Percentiles rank a stretch among this genome's conserved stretches.
These are phyloP conservation scores for Deakozyma indianensis DNA, from an alignment of 805 yeast genomes.

Conservation along the genomic window DNA sequence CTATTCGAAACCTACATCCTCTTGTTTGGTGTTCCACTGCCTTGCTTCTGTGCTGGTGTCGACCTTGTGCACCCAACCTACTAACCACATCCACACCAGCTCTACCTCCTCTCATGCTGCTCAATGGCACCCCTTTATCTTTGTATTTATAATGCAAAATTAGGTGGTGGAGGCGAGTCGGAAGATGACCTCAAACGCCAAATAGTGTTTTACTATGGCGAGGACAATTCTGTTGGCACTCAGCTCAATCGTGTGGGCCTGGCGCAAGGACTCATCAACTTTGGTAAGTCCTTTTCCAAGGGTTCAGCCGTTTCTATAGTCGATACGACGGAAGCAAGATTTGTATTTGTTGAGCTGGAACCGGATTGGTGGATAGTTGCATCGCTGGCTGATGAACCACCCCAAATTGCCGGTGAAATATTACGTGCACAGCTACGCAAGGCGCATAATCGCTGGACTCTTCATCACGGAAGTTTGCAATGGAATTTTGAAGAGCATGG, in stretches of 20 bases:
- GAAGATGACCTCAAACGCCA: slow-evolving; percentile 23
- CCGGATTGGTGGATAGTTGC: slow-evolving; percentile 21
- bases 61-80: too few species aligned
- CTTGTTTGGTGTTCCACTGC: too few species aligned
- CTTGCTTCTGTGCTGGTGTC: too few species aligned
- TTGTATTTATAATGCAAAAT: slow-evolving; percentile 26
- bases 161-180: slow-evolving; percentile 12
- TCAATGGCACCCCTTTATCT: slow-evolving; percentile 6
- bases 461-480: slow-evolving; percentile 21
- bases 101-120: too few species aligned
- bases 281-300: slow-evolving; percentile 12
- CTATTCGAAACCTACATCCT: too few species aligned
- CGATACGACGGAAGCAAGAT: slow-evolving; percentile 23
- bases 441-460: slow-evolving; percentile 22
- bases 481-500: background rate
- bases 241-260: slow-evolving; percentile 28
- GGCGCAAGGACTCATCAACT: slow-evolving; percentile 25
- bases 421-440: slow-evolving; percentile 16
- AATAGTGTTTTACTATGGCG: slow-evolving; percentile 22
- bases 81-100: too few species aligned
- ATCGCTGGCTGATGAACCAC: slow-evolving; percentile 12
- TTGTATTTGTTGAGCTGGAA: slow-evolving; percentile 18
- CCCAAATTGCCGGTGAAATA: slow-evolving; percentile 17
- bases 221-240: slow-evolving; percentile 16
- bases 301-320: slow-evolving; percentile 12